Conservation (phyloP, 192 early-diverging fungal species). For the Jimgerdemannia flammicorona region DNA sequence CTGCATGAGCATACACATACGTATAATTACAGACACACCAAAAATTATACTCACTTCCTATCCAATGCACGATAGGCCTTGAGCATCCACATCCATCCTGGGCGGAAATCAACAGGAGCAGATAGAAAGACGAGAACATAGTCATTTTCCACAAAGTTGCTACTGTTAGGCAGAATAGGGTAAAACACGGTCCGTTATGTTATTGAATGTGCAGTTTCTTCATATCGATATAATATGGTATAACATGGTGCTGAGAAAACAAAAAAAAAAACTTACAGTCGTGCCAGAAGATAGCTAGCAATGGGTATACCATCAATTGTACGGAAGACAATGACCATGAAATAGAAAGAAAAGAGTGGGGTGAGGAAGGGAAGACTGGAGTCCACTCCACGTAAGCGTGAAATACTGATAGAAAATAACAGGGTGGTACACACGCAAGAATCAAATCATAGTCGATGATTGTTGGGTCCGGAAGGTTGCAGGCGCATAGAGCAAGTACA, state of each 20-base stretch:
- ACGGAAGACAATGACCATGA: neutral
- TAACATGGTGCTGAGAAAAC: neutral
- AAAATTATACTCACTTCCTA: constrained; percentile 54
- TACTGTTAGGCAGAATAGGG: constrained; percentile 29
- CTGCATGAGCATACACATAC: neutral
- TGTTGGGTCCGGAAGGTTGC: constrained; percentile 83
- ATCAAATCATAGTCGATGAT: constrained; percentile 81
- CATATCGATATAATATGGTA: neutral
- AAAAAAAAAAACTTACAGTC: constrained; percentile 20
- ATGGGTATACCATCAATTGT: neutral
- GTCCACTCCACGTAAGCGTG: too few relatives aligned
- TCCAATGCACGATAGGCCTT: constrained; percentile 79
- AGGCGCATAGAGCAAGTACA: constrained; percentile 79
- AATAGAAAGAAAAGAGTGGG: neutral
- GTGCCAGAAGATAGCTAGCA: constrained; percentile 22
- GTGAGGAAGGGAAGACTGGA: neutral
- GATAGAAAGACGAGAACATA: constrained; percentile 89
- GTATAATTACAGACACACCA: too few relatives aligned
- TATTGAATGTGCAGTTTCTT: too few relatives aligned
- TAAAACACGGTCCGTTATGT: too few relatives aligned
- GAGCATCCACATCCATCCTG: constrained; percentile 81
- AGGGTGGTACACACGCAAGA: constrained; percentile 48
- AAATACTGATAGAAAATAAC: too few relatives aligned
- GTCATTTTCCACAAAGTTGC: constrained; percentile 86
- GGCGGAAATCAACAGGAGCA: constrained; percentile 70